Percentiles rank a stretch among this genome's conserved stretches.
These are phyloP conservation scores for Cladophialophora psammophila DNA, from an alignment of 2,329 filamentous ascomycete species.

Conservation along the genomic window DNA sequence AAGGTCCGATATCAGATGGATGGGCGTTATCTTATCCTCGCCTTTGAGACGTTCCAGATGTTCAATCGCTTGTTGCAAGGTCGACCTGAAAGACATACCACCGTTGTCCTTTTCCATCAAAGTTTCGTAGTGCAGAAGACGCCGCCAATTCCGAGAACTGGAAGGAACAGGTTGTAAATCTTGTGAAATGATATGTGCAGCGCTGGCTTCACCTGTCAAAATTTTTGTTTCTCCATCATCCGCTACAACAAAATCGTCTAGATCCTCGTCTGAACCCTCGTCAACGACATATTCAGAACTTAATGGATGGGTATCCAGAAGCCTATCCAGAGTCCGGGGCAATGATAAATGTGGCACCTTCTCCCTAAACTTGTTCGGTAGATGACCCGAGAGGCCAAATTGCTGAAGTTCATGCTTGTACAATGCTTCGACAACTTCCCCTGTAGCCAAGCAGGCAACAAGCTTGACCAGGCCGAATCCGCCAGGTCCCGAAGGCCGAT, in stretches of 20 bases:
- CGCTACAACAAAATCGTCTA: slow-evolving; percentile 31
- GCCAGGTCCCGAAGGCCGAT: background rate
- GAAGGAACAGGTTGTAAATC: background rate
- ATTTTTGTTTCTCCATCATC: slow-evolving; percentile 8
- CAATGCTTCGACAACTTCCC: slow-evolving; percentile 25
- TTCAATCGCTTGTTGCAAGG: slow-evolving; percentile 11
- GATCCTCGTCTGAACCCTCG: too few species aligned
- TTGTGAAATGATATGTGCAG: background rate
- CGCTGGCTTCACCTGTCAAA: background rate
- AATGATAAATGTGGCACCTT: background rate
- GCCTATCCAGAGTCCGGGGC: background rate
- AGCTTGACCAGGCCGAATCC: slow-evolving; percentile 22
- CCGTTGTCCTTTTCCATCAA: slow-evolving; percentile 2
- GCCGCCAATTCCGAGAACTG: slow-evolving; percentile 21
- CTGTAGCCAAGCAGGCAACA: slow-evolving; percentile 14
- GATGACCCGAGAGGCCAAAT: background rate
- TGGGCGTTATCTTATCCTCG: background rate
- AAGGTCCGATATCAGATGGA: slow-evolving; percentile 23
- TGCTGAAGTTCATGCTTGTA: slow-evolving; percentile 24
- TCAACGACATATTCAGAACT: slow-evolving; percentile 28
- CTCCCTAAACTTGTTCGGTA: background rate
- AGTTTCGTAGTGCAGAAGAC: slow-evolving; percentile 14
- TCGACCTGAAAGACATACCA: background rate
- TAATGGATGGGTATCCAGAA: background rate
- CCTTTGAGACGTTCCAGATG: slow-evolving; percentile 4